Percentiles rank a stretch among this genome's conserved stretches.
Conservation (phyloP, 257 asterid species). For the Nyctanthes arbortristis region DNA sequence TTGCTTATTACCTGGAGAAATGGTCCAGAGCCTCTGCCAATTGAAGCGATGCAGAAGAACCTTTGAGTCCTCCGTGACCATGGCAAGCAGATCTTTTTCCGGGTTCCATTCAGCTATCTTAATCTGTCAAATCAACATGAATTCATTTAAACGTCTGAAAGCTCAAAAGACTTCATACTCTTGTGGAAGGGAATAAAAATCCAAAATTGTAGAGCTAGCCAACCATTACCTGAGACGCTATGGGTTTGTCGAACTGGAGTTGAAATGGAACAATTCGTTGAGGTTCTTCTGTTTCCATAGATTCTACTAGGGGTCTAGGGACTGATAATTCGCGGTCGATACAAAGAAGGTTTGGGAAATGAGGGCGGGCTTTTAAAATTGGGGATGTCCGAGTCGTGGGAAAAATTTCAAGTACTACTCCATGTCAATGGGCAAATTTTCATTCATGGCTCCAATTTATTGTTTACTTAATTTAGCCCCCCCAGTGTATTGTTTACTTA, state of each 20-base stretch:
- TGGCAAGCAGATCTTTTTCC: constrained; percentile 89
- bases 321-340: not conserved
- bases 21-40: constrained; percentile 98
- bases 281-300: constrained; percentile 65
- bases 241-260: constrained; percentile 93
- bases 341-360: not conserved
- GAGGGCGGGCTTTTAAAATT: not conserved
- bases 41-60: constrained; percentile 95
- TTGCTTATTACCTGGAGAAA: constrained; percentile 59
- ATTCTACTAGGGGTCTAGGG: not conserved
- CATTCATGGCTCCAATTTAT: too few species aligned
- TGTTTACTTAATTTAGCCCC: too few species aligned
- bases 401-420: too few species aligned
- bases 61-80: constrained; percentile 91
- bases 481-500: too few species aligned
- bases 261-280: constrained; percentile 65
- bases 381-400: too few species aligned
- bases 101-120: constrained; percentile 98
- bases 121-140: constrained; percentile 44
- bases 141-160: constrained; percentile 13
- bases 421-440: too few species aligned
- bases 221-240: constrained; percentile 65
- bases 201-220: not conserved
- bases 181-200: not conserved
- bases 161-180: not conserved